Evolutionary conservation across 371 early-diverging fungal species (phyloP).

Genomic region (Circinella umbellata): DNA sequence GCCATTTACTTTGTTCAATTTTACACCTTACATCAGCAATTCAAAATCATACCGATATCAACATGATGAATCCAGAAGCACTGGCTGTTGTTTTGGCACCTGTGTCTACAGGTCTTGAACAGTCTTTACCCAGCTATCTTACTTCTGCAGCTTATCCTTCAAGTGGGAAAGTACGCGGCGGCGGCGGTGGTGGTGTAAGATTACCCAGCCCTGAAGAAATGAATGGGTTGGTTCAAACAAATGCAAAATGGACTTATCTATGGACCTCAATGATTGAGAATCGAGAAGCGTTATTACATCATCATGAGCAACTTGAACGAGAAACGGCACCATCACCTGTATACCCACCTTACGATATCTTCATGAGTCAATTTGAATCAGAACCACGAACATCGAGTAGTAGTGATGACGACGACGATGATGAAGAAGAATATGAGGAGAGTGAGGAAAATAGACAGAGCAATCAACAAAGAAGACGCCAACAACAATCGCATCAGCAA

Average conservation of each 20-base stretch:
- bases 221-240: slow-evolving; percentile 29
- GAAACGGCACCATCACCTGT: slow-evolving; percentile 7
- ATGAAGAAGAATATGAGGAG: background rate
- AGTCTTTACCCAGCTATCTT: slow-evolving; percentile 1
- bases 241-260: slow-evolving; percentile 45
- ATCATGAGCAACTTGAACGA: slow-evolving; percentile 7
- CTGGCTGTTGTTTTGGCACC: slow-evolving; percentile 52
- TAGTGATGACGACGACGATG: slow-evolving; percentile 3
- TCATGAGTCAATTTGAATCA: slow-evolving; percentile 14
- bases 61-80: slow-evolving; percentile 51
- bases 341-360: slow-evolving; percentile 8
- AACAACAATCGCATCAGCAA: slow-evolving; percentile 5
- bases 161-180: background rate
- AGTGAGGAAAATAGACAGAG: too few relatives aligned
- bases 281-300: slow-evolving; percentile 24
- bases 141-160: background rate
- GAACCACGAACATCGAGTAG: background rate
- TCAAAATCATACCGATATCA: slow-evolving; percentile 28
- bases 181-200: background rate
- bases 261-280: slow-evolving; percentile 51
- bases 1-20: slow-evolving; percentile 42
- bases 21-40: slow-evolving; percentile 30
- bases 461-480: background rate
- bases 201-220: slow-evolving; percentile 19
- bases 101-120: slow-evolving; percentile 47